These are phyloP conservation scores for Penicillium sp. DNA, from an alignment of 2,329 filamentous ascomycete genomes.

Conservation along the genomic window DNA sequence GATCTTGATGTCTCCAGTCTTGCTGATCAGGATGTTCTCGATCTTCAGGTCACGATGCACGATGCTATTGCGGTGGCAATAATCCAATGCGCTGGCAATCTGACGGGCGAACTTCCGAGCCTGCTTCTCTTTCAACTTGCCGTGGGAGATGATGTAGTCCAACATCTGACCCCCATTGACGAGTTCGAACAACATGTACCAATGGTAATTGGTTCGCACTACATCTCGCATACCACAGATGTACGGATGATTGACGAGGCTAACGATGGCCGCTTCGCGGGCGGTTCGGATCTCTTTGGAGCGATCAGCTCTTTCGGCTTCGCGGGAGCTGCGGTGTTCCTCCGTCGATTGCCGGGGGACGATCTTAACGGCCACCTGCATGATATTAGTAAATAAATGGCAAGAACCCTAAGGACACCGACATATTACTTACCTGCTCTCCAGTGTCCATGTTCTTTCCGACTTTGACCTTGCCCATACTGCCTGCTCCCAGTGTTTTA, in stretches of 20 bases:
- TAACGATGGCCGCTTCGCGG: constrained; percentile 91
- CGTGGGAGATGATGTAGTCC: constrained; percentile 98
- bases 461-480: constrained; percentile 98
- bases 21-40: constrained; percentile 97
- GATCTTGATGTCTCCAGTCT: constrained; percentile 97
- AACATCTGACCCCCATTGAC: constrained; percentile 99
- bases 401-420: too few relatives aligned
- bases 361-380: constrained; percentile 89
- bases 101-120: constrained; percentile 95
- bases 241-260: constrained; percentile 84
- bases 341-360: constrained; percentile 83
- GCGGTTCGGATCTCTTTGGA: constrained; percentile 94
- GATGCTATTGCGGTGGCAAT: constrained; percentile 95
- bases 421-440: constrained; percentile 64
- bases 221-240: constrained; percentile 94
- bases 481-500: constrained; percentile 93
- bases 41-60: constrained; percentile 97
- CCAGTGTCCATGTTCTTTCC: constrained; percentile 80
- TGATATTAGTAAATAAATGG: not conserved
- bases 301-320: constrained; percentile 84
- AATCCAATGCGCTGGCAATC: constrained; percentile 91
- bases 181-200: constrained; percentile 99
- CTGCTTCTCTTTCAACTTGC: constrained; percentile 94
- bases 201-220: constrained; percentile 90
- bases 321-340: constrained; percentile 61